phyloP scores from a whole-genome alignment of 208 protist genomes.

The Leishmania lainsoni region DNA sequence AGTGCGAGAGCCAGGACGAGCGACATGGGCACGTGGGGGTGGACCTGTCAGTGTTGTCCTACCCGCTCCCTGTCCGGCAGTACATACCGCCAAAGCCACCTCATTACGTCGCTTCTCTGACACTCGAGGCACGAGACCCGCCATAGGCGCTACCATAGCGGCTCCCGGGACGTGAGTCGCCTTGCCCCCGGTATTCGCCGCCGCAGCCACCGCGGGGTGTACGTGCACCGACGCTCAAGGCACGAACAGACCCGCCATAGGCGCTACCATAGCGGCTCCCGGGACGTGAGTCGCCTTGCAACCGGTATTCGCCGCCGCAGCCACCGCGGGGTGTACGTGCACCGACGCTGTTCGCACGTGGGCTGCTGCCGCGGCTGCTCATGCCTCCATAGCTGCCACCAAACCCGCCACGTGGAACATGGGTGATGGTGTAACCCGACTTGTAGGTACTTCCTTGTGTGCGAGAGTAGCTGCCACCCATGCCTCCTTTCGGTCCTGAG shows the following conservation, averaged over 20 bases:
- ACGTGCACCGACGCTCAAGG: slow-evolving; percentile 9
- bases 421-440: too few species aligned
- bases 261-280: too few species aligned
- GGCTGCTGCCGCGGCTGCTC: slow-evolving; percentile 2
- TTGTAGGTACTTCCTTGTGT: not conserved
- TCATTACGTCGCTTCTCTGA: too few species aligned
- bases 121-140: too few species aligned
- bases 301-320: slow-evolving; percentile 17
- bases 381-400: not conserved
- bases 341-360: slow-evolving; percentile 3
- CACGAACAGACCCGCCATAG: slow-evolving; percentile 3
- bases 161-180: slow-evolving; percentile 9
- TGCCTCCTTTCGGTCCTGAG: slow-evolving; percentile 8
- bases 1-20: too few species aligned
- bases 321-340: slow-evolving; percentile 9
- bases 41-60: too few species aligned
- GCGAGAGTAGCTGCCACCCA: slow-evolving; percentile 12
- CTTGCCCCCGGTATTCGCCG: not conserved
- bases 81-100: too few species aligned
- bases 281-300: too few species aligned
- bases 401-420: not conserved
- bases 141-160: slow-evolving; percentile 14
- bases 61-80: too few species aligned
- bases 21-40: too few species aligned
- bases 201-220: slow-evolving; percentile 16